phyloP scores from a whole-genome alignment of 2,329 filamentous ascomycete genomes.

The Nigrospora osmanthi region DNA sequence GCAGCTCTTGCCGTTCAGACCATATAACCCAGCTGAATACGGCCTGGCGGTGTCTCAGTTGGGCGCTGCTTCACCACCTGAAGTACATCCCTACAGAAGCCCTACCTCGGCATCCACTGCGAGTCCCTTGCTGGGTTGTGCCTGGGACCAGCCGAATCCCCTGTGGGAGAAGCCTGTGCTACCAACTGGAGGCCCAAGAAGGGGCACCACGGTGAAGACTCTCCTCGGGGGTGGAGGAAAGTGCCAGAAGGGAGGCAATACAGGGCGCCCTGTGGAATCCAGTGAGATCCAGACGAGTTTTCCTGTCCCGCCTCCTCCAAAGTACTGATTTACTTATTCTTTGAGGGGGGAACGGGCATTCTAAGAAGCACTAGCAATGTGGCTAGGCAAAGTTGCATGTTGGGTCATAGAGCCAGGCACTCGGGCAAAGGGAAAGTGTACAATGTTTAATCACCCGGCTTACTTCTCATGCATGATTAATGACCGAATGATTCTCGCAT shows the following conservation, averaged over 20 bases:
- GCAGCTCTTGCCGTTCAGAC: slow-evolving; percentile 19
- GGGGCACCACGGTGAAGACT: slow-evolving; percentile 6
- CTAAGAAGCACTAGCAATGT: too few relatives aligned
- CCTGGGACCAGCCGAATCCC: slow-evolving; percentile 17
- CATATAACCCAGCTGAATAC: slow-evolving; percentile 23
- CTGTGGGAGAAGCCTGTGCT: slow-evolving; percentile 14
- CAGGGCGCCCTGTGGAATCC: slow-evolving; percentile 19
- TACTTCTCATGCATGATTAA: too few relatives aligned
- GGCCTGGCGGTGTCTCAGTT: slow-evolving; percentile 6
- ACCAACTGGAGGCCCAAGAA: slow-evolving; percentile 3
- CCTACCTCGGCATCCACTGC: slow-evolving; percentile 19
- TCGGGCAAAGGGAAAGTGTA: too few relatives aligned
- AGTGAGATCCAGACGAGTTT: slow-evolving; percentile 18
- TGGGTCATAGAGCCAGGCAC: too few relatives aligned
- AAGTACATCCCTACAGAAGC: slow-evolving; percentile 12
- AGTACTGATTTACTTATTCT: too few relatives aligned
- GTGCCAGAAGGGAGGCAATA: slow-evolving; percentile 13
- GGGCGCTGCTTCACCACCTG: slow-evolving; percentile 4
- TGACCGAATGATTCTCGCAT: too few relatives aligned
- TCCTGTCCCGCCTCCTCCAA: slow-evolving; percentile 8
- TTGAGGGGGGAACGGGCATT: not conserved
- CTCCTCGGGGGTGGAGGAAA: slow-evolving; percentile 10
- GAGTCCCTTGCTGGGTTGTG: slow-evolving; percentile 18
- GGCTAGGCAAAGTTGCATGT: too few relatives aligned
- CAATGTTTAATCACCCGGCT: too few relatives aligned